Conservation (phyloP, 108 stramenopile genomes). For the Stephanodiscus minutulus region DNA sequence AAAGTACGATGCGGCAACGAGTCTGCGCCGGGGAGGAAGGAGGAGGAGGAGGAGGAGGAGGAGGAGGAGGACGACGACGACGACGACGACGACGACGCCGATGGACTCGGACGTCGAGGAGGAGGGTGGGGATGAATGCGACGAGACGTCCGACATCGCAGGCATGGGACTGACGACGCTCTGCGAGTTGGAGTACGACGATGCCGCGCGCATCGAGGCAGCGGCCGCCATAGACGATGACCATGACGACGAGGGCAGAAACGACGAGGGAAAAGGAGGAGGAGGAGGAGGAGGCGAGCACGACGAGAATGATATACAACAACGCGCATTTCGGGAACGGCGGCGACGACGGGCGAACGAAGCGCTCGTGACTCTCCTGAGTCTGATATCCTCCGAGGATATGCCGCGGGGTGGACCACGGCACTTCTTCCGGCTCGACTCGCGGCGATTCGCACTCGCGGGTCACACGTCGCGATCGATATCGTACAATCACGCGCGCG, state of each 20-base stretch:
- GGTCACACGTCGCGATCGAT: slow-evolving; percentile 28
- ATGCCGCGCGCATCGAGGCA: no score
- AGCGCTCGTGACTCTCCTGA: slow-evolving; percentile 17
- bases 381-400: slow-evolving; percentile 13
- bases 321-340: no score
- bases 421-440: slow-evolving; percentile 38
- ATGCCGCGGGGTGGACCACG: slow-evolving; percentile 8
- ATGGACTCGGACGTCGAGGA: not conserved
- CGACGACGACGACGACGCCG: not conserved
- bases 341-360: slow-evolving; percentile 6
- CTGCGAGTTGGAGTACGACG: slow-evolving; percentile 28
- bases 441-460: slow-evolving; percentile 21
- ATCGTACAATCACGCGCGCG: slow-evolving; percentile 6
- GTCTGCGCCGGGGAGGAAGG: no score
- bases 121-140: slow-evolving; percentile 36
- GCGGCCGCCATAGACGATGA: not conserved
- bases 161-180: slow-evolving; percentile 34
- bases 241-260: slow-evolving; percentile 4
- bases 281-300: no score
- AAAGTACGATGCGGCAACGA: no score
- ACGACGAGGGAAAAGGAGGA: not conserved
- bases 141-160: slow-evolving; percentile 35
- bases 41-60: no score
- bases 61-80: not conserved
- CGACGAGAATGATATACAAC: no score